Percentiles rank a stretch among this genome's conserved stretches.
Conservation (phyloP, 1,139 yeast species). For the Saccharomyces hybrid region DNA sequence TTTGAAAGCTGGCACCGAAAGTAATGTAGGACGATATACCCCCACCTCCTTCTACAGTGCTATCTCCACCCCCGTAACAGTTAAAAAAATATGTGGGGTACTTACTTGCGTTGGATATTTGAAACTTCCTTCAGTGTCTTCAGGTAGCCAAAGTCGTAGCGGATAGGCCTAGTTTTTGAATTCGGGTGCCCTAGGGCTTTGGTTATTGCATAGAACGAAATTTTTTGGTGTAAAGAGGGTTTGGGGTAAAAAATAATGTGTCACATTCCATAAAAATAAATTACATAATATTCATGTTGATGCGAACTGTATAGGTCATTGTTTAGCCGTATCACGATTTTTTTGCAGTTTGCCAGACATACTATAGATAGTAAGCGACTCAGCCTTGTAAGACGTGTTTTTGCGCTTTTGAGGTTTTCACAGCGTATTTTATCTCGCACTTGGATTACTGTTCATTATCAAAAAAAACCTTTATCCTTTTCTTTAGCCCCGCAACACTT, state of each 20-base stretch:
- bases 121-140: background rate
- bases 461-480: too few species aligned
- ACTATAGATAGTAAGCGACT: background rate
- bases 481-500: too few species aligned
- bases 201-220: background rate
- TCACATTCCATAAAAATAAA: background rate
- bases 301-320: background rate
- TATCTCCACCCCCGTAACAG: background rate
- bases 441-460: too few species aligned
- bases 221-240: background rate
- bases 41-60: background rate
- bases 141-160: background rate
- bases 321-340: background rate
- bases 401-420: too few species aligned
- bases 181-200: background rate
- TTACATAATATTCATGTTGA: background rate
- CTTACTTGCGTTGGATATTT: background rate
- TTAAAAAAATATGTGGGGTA: background rate
- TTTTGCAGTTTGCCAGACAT: background rate
- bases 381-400: too few species aligned
- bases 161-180: background rate
- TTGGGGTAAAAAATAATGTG: background rate
- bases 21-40: background rate
- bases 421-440: too few species aligned
- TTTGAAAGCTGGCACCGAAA: background rate